Base-by-base conservation (phyloP, 2,329 filamentous ascomycete genomes). In the Alternaria alternata region DNA sequence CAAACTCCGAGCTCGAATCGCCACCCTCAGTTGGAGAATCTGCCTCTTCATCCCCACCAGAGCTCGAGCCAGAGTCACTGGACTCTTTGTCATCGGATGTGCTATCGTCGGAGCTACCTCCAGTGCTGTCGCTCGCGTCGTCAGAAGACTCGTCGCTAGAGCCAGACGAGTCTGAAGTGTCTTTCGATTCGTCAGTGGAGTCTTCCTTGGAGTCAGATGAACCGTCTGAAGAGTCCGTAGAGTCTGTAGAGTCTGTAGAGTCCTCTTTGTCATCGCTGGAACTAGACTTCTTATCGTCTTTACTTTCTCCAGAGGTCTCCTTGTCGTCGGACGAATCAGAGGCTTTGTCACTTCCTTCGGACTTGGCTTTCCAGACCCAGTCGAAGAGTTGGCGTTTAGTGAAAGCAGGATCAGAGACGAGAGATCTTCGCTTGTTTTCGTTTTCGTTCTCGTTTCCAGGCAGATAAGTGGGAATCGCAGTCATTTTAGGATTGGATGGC, bases 351-450 rank as follows among this genome's bases (percentile, higher is more conserved):
- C 34, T 24, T 3, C 18, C 48, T 0, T 26, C 36, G 3, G 36
- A 26, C 6, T 18, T 51, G 22, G 46, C 46, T 38, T 34, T 49
- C 46, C 46, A 49, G 34, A n/a, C 42, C 39, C 39, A 8, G 16
- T 43, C 42, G 16, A 49, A 48, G 11, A 48, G 20, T 48, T n/a
- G 8, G 14, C 53, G 53, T 20, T 51, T 36, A 5, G 64, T 57
- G 7, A 53, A 39, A 5, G 54, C 51, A n/a, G 62, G 39, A 6
- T 49, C 61, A 18, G 69, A 69, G 12, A 62, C 65, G 2, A 70
- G 30, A 1, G 54, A 59, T 43, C 59, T 64, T 32, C 63, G 42
- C 32, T 49, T 44, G 12, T 41, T 26, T 11, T 30, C 41, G 47
- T 24, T 42, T 32, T 55, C 51, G 12, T 34, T 26, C 5, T 30